Conservation (phyloP, 108 stramenopile genomes). For the Conticribra guillardii region DNA sequence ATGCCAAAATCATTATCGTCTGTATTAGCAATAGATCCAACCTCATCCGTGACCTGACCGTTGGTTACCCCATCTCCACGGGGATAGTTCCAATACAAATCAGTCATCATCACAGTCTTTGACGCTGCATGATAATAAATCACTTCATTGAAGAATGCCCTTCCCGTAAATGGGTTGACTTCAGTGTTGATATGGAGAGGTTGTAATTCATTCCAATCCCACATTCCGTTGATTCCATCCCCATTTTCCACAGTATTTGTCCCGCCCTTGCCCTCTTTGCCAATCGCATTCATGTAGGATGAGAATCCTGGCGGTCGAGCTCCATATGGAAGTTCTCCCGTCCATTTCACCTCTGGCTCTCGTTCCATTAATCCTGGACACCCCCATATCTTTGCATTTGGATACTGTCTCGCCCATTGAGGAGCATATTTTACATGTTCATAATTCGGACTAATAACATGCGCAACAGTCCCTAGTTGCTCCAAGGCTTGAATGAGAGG, state of each 20-base stretch:
- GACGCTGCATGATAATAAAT: slow-evolving; percentile 73
- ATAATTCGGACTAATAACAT: slow-evolving; percentile 85
- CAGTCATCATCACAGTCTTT: slow-evolving; percentile 76
- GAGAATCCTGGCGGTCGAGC: slow-evolving; percentile 50
- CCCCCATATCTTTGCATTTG: slow-evolving; percentile 78
- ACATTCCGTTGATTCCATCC: slow-evolving; percentile 28
- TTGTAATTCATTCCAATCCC: slow-evolving; percentile 69
- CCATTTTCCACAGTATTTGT: background rate
- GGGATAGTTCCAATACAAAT: slow-evolving; percentile 92
- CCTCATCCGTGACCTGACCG: slow-evolving; percentile 35
- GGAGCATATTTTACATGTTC: slow-evolving; percentile 84
- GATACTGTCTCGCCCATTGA: slow-evolving; percentile 67
- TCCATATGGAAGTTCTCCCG: slow-evolving; percentile 66
- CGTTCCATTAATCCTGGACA: slow-evolving; percentile 76
- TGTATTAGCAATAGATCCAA: slow-evolving; percentile 11
- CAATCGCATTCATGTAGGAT: background rate
- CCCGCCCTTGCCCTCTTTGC: too few species aligned
- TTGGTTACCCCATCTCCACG: slow-evolving; percentile 67
- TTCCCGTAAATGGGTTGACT: slow-evolving; percentile 83
- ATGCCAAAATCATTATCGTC: slow-evolving; percentile 52
- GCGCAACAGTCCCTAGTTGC: slow-evolving; percentile 67
- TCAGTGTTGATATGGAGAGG: slow-evolving; percentile 78
- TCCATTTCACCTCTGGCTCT: slow-evolving; percentile 61
- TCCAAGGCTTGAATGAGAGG: slow-evolving; percentile 55
- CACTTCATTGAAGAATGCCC: slow-evolving; percentile 88